A percentile compares a stretch with the other conserved stretches of the same genome.
phyloP scores from a whole-genome alignment of 495 filamentous ascomycete species.

The Letharia lupina region DNA sequence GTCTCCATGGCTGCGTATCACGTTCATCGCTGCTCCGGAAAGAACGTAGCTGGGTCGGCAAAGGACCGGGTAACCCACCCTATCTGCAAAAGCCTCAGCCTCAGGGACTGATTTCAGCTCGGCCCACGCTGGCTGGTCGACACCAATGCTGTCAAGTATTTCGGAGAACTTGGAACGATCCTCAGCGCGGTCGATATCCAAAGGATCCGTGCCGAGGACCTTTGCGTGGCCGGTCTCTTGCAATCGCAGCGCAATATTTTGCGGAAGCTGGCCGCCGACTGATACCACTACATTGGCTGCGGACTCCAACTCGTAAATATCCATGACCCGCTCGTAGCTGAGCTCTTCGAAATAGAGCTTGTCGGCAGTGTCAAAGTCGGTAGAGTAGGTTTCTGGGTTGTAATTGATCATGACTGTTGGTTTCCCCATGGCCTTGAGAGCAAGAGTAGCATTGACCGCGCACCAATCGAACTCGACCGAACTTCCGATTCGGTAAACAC shows the following conservation, averaged over 20 bases:
- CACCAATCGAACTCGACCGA: conserved; percentile 99
- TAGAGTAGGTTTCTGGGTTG: conserved; percentile 82
- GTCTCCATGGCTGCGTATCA: conserved; percentile 81
- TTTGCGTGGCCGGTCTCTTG: conserved; percentile 85
- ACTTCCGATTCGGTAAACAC: conserved; percentile 93
- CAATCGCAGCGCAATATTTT: conserved; percentile 93
- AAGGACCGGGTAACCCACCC: conserved; percentile 84
- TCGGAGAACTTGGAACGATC: conserved; percentile 97
- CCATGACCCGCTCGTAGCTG: conserved; percentile 95
- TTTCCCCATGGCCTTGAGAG: conserved; percentile 80
- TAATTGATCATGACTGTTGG: conserved; percentile 99
- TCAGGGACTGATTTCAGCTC: conserved; percentile 83
- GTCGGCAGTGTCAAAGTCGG: conserved; percentile 91
- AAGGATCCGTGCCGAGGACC: conserved; percentile 82
- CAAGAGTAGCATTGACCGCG: conserved; percentile 85
- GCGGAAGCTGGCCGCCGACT: conserved; percentile 90
- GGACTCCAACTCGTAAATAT: conserved; percentile 91
- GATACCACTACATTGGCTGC: conserved; percentile 88
- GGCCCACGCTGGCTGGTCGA: conserved; percentile 97
- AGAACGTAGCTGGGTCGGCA: conserved; percentile 94
- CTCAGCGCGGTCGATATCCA: conserved; percentile 94
- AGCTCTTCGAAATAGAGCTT: conserved; percentile 95
- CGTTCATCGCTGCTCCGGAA: conserved; percentile 96
- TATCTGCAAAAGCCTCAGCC: conserved; percentile 72
- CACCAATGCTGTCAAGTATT: conserved; percentile 90